Evolutionary conservation across 345 rosid species (phyloP), one percentile per base, ranked within the genome.

Genomic region (Gossypium stocksii): DNA sequence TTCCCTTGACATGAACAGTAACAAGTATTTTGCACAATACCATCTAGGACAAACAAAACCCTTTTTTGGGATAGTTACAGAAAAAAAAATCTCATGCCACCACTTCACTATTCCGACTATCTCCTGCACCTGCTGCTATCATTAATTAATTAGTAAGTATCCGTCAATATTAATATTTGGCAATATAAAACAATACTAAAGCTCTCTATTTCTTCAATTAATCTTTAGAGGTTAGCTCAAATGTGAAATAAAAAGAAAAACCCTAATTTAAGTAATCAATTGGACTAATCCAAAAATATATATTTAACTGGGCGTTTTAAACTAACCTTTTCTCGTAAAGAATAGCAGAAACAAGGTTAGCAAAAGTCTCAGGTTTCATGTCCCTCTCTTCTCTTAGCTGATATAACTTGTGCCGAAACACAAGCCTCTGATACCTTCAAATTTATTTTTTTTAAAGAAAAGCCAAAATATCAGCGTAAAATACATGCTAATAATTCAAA

Each of bases 311-410:
- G 58, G 70, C 2, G 1, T 63, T 41, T 46, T 46, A 14, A 46
- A 67, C 68, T 1, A 27, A 92, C 98, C 98, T 95, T 84, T 95
- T 93, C 85, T 93, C 98, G 59, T 92, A 92, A 49, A 95, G 98
- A 56, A 94, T 66, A 76, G 98, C 96, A 1, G 99, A 95, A 68
- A 95, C 99, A 25, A 93, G 89, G 82, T 89, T 95, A 3, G 96
- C 98, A 78, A 92, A 95, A 11, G 97, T 94, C 78, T 94, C 97
- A 16, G 98, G 98, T 81, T 92, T 94, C 97, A 94, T 92, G 76
- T 92, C 98, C 82, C 98, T 88, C 84, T 94, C 98, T 78, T 92
- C 98, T 56, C 91, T 85, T 38, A 94, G 89, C 87, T 92, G 90
- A 70, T 94, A 94, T 67, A 92, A 76, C 79, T 94, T 95, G 79